phyloP scores from a whole-genome alignment of 1,139 yeast species.

The Martiniozyma asiatica region DNA sequence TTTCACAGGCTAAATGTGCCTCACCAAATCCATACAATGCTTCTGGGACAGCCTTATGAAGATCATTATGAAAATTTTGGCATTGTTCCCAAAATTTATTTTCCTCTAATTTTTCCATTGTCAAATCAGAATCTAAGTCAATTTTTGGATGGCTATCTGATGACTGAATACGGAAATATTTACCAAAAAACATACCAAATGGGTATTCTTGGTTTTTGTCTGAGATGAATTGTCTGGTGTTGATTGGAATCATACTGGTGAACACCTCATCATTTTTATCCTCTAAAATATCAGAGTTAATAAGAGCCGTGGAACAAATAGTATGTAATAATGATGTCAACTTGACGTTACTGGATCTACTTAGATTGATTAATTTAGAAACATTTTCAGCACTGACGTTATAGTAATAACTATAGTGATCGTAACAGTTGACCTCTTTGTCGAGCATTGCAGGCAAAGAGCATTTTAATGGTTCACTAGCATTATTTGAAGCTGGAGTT shows the following conservation, averaged over 20 bases:
- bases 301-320: conserved; percentile 3
- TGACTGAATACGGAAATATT: conserved; percentile 2
- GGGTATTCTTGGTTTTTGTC: conserved; percentile 1
- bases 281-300: neutral
- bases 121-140: no score
- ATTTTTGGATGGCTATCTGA: neutral
- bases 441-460: no score
- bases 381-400: neutral
- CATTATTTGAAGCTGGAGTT: no score
- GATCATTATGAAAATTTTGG: conserved; percentile 4
- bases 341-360: conserved; percentile 5
- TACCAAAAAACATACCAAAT: conserved; percentile 9
- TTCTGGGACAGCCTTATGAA: conserved; percentile 2
- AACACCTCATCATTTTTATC: neutral
- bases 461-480: no score
- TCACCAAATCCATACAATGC: conserved; percentile 5
- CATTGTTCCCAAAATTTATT: conserved; percentile 1
- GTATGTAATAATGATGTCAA: conserved; percentile 8
- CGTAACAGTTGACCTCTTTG: no score
- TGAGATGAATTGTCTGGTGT: conserved; percentile 3
- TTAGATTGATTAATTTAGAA: neutral
- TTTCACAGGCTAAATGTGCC: neutral
- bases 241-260: conserved; percentile 9
- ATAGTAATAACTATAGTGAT: conserved; percentile 1
- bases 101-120: neutral